Evolutionary conservation across 208 protist species (phyloP), one percentile per base, ranked within the genome.

Genomic region (Acanthamoeba sp.): DNA sequence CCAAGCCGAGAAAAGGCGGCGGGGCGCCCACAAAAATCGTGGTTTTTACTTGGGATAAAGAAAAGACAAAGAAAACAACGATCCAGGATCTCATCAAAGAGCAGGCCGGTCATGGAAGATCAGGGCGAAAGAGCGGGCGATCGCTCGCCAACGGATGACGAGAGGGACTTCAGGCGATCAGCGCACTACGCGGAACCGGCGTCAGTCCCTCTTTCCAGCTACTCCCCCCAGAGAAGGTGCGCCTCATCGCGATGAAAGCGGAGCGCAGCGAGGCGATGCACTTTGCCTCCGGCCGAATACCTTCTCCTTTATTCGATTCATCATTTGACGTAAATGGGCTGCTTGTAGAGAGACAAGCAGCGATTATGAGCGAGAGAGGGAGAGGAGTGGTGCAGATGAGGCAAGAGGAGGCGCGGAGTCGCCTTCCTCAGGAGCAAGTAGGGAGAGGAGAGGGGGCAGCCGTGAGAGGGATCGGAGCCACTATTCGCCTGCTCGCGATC

Each of bases 401-500:
- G 34, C 57, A 20, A 71, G 55, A 52, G 34, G 85, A 91, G 85
- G 40, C 32, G 52, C 6, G 14, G 80, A 64, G 50, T 89, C 80
- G 52, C 45, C 80, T 5, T 71, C n/a, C 9, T 16, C 36, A 71
- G 85, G n/a, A 38, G 24, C 36, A 82, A 42, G 50, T n/a, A 93
- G 89, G 69, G 89, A 82, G 59, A 93, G 89, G 40, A 76, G 89
- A 93, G 85, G 55, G 22, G 36, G 52, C 48, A 93, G 89, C 32
- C 59, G 89, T n/a, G 59, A 93, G 40, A 73, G 87, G 45, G 87
- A 92, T 18, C 64, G 48, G 29, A 40, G 42, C 62, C 40, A 82
- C 45, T 36, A 93, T 64, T 85, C 76, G 42, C 48, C 76, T 5
- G 38, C n/a, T 80, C 71, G 71, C 71, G n/a, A 85, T 85, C 76